These are phyloP conservation scores for Cladosporium phlei DNA, from an alignment of 2,329 filamentous ascomycete species.

Conservation along the genomic window DNA sequence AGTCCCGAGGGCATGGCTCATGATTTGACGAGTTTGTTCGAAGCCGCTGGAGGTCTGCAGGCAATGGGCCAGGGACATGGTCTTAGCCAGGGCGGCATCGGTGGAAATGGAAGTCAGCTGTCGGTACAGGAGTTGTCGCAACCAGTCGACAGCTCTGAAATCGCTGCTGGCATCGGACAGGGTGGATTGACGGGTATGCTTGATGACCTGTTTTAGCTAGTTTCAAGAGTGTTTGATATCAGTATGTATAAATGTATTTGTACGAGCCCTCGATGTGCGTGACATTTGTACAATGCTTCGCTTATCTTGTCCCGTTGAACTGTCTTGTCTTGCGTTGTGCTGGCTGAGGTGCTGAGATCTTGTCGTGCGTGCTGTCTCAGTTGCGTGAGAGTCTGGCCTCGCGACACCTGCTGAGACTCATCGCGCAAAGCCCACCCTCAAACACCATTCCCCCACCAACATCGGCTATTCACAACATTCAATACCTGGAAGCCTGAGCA, in stretches of 20 bases:
- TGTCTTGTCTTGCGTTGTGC: too few relatives aligned
- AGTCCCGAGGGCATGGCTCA: conserved; percentile 59
- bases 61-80: conserved; percentile 11
- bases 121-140: neutral
- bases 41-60: conserved; percentile 54
- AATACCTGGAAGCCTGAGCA: too few relatives aligned
- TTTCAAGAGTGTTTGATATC: neutral
- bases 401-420: too few relatives aligned
- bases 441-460: too few relatives aligned
- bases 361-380: too few relatives aligned
- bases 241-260: conserved; percentile 1
- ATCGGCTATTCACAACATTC: too few relatives aligned
- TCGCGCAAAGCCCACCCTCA: too few relatives aligned
- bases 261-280: too few relatives aligned
- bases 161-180: neutral
- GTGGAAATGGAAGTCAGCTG: neutral
- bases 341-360: too few relatives aligned
- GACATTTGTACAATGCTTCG: too few relatives aligned
- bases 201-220: conserved; percentile 5
- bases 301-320: too few relatives aligned
- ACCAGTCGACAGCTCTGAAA: neutral
- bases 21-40: conserved; percentile 59
- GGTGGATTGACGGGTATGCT: conserved; percentile 9
- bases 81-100: neutral
- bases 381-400: too few relatives aligned